These are phyloP conservation scores for Kwoniella heveanensis DNA, from an alignment of 768 basidiomycete genomes.

Conservation along the genomic window DNA sequence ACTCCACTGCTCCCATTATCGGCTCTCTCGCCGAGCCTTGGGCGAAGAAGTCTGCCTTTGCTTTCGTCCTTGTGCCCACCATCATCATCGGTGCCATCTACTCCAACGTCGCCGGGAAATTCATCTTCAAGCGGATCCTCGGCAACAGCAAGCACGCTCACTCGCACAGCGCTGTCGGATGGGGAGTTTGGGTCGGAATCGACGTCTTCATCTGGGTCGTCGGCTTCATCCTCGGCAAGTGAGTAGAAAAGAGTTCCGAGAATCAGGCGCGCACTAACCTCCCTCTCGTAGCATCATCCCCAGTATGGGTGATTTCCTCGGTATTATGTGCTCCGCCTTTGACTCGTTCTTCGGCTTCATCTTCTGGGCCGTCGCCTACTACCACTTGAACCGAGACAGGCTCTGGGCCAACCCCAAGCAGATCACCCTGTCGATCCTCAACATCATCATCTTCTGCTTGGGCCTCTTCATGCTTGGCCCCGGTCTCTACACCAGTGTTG, in stretches of 20 bases:
- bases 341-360: conserved; percentile 53
- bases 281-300: conserved; percentile 38
- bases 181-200: conserved; percentile 45
- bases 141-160: conserved; percentile 38
- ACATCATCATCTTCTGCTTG: conserved; percentile 44
- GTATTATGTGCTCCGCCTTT: conserved; percentile 44
- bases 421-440: conserved; percentile 31
- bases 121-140: conserved; percentile 46
- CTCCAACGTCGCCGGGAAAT: conserved; percentile 48
- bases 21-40: conserved; percentile 48
- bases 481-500: conserved; percentile 44
- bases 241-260: conserved; percentile 4
- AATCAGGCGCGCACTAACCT: background rate
- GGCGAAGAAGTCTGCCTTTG: conserved; percentile 47
- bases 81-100: conserved; percentile 50
- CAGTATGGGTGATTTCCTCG: conserved; percentile 49
- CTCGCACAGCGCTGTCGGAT: conserved; percentile 41
- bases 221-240: conserved; percentile 46
- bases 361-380: conserved; percentile 51
- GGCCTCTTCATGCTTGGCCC: conserved; percentile 52
- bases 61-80: conserved; percentile 48
- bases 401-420: conserved; percentile 25
- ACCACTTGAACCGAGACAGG: conserved; percentile 38
- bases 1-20: conserved; percentile 46
- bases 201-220: conserved; percentile 44